Evolutionary conservation across 2,329 filamentous ascomycete species (phyloP).

Genomic region (Fusarium sp.): DNA sequence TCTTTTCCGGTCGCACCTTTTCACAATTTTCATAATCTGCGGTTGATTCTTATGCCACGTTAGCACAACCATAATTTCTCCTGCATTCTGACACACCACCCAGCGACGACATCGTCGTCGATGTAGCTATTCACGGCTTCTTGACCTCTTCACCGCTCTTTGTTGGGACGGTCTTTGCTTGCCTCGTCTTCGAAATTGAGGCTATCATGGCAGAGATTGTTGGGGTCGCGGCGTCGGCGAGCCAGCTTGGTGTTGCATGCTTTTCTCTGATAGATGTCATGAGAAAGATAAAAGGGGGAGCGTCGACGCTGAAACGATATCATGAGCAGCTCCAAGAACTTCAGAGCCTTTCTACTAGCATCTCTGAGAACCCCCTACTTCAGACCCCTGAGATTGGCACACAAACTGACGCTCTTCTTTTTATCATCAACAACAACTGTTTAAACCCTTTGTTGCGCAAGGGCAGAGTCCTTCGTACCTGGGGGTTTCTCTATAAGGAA

Average conservation of each 20-base stretch:
- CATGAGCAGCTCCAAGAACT: conserved; percentile 35
- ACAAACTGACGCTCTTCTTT: conserved; percentile 21
- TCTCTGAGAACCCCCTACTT: conserved; percentile 33
- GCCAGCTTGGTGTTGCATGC: conserved; percentile 20
- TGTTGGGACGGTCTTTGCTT: neutral
- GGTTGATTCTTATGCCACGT: conserved; percentile 24
- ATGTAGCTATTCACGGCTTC: neutral
- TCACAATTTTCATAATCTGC: neutral
- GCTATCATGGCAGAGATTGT: conserved; percentile 36
- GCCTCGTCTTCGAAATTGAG: neutral
- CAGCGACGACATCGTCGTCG: neutral
- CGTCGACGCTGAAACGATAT: conserved; percentile 19
- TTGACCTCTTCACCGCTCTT: conserved; percentile 16
- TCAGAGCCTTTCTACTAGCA: conserved; percentile 20
- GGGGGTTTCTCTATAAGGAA: neutral
- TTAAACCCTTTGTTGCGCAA: neutral
- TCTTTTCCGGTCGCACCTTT: neutral
- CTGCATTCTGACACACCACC: conserved; percentile 20
- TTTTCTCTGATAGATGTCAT: conserved; percentile 27
- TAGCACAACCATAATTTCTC: conserved; percentile 3
- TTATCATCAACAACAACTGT: conserved; percentile 14
- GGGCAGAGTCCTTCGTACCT: neutral
- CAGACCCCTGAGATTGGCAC: conserved; percentile 31
- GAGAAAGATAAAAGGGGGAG: conserved; percentile 37
- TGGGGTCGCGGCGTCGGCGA: conserved; percentile 32